Evolutionary conservation across 495 filamentous ascomycete genomes (phyloP), one percentile per base, ranked within the genome.

Genomic region (Annulohypoxylon maeteangense): DNA sequence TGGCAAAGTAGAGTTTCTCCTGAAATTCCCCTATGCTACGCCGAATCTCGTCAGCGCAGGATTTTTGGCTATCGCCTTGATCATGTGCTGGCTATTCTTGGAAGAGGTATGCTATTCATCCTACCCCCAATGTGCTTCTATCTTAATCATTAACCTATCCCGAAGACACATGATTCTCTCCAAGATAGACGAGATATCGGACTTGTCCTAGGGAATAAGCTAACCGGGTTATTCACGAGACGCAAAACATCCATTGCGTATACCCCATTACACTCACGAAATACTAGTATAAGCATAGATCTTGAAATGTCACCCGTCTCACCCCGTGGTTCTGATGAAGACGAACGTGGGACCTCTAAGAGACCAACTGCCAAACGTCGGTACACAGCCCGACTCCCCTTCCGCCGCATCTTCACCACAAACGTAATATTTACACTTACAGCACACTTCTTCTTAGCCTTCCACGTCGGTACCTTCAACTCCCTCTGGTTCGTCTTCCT

Each of bases 401-500:
- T 95, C 82, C 85, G 87, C 20, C 85, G 86, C 25, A 92, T 97
- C 64, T 95, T 92, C 84, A 95, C 92, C 2, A 85, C 85, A 56
- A 95, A 95, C 70, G 90, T 97, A 22, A 59, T 72, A 12, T 76
- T 77, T 68, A 93, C 92, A 1, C 81, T 95, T 3, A 48, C 89
- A 11, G 85, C 90, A 1, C 89, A 91, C 76, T 90, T 86, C 47
- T 85, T 93, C 68, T 85, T 95, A 60, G 88, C 90, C 40, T 88
- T 91, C 74, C 91, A 94, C 73, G 86, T 94, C 78, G 91, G 90
- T 65, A 92, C 92, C 45, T 95, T 94, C 84, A 92, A 92, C 78
- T 91, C 89, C 54, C 85, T 95, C 48, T 95, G 91, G 92, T 91
- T 92, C 66, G 85, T 93, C 62, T 95, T 94, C 83, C 89, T 97